Conservation (phyloP, 1,139 yeast species). For the Yamadazyma spencermartinsiae region DNA sequence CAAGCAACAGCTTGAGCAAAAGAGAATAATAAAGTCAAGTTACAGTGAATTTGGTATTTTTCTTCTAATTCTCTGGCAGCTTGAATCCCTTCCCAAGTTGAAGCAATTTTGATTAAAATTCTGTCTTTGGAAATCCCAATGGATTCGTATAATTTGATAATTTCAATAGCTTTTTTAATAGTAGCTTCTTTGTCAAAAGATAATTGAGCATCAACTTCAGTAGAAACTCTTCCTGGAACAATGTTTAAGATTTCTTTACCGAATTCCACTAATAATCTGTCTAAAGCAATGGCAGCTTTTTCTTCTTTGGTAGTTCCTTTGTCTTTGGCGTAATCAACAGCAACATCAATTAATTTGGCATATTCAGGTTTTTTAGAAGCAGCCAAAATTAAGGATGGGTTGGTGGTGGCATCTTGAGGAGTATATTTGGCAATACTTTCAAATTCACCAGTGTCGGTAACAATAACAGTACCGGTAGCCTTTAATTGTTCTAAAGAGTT, state of each 20-base stretch:
- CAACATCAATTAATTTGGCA: constrained; percentile 85
- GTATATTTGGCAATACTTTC: constrained; percentile 96
- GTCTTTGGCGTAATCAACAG: constrained; percentile 82
- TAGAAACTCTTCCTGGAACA: constrained; percentile 99
- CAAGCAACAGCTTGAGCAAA: constrained; percentile 98
- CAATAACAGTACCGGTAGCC: constrained; percentile 93
- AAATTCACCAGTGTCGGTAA: constrained; percentile 98
- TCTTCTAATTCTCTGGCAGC: constrained; percentile 96
- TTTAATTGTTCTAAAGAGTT: constrained; percentile 91
- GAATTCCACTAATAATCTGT: constrained; percentile 90
- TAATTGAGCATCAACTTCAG: constrained; percentile 98
- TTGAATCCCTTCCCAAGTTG: constrained; percentile 99
- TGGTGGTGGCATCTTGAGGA: constrained; percentile 99
- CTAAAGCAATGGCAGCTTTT: constrained; percentile 75
- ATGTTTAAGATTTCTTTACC: constrained; percentile 91
- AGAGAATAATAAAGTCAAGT: constrained; percentile 92
- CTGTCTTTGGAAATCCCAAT: constrained; percentile 87
- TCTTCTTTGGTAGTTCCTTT: constrained; percentile 51
- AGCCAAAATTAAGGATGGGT: constrained; percentile 96
- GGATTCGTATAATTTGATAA: constrained; percentile 80
- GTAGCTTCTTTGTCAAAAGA: constrained; percentile 95
- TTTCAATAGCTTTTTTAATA: constrained; percentile 84
- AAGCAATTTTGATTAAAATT: constrained; percentile 92
- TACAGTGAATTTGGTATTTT: constrained; percentile 89
- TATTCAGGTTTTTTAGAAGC: constrained; percentile 91